Evolutionary conservation across 2,329 filamentous ascomycete genomes (phyloP).

Genomic region (Eutypella sp.): DNA sequence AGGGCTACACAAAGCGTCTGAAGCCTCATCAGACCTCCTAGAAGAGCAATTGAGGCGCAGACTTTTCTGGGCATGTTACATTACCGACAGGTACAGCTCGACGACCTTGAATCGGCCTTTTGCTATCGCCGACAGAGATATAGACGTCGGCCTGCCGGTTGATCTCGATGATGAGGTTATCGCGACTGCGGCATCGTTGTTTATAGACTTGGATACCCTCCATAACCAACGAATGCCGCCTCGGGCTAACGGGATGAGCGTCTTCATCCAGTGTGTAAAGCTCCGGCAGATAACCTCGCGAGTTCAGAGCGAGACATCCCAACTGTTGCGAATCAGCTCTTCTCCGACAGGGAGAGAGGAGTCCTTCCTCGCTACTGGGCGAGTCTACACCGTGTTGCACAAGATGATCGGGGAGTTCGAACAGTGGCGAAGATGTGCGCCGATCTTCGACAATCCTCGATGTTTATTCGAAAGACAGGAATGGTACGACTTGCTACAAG

Average conservation of each 20-base stretch:
- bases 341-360: background rate
- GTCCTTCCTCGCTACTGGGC: background rate
- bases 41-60: slow-evolving; percentile 22
- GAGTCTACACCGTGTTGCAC: background rate
- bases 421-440: background rate
- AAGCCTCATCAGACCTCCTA: background rate
- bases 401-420: background rate
- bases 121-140: slow-evolving; percentile 25
- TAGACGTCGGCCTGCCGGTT: slow-evolving; percentile 23
- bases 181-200: background rate
- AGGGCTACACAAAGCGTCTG: background rate
- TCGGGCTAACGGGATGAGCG: background rate
- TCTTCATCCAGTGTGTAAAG: background rate
- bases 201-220: background rate
- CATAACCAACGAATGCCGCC: background rate
- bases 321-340: background rate
- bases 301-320: background rate
- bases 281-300: background rate
- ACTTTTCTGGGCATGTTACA: slow-evolving; percentile 28
- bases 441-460: background rate
- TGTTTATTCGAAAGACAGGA: background rate
- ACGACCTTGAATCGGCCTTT: slow-evolving; percentile 26
- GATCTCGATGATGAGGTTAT: slow-evolving; percentile 17
- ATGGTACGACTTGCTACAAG: background rate
- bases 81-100: slow-evolving; percentile 26